Conservation (phyloP, 1,139 yeast species). For the Hanseniaspora sp. region DNA sequence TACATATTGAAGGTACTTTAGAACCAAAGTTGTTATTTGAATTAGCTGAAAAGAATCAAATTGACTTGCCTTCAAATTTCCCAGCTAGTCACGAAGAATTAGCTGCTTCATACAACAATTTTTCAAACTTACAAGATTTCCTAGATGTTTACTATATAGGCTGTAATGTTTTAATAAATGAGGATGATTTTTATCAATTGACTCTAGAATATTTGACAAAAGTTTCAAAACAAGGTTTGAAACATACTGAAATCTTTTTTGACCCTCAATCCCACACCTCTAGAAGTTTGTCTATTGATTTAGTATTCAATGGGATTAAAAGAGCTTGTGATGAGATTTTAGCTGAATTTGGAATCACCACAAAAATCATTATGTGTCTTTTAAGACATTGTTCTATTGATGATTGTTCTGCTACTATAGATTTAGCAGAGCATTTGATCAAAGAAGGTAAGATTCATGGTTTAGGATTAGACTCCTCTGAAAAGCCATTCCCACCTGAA, state of each 20-base stretch:
- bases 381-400: slow-evolving; percentile 59
- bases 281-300: slow-evolving; percentile 48
- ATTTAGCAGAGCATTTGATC: slow-evolving; percentile 41
- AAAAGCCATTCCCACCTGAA: slow-evolving; percentile 62
- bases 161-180: slow-evolving; percentile 55
- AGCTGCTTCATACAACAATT: slow-evolving; percentile 46
- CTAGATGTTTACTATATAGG: slow-evolving; percentile 69
- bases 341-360: slow-evolving; percentile 46
- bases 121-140: slow-evolving; percentile 63
- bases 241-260: slow-evolving; percentile 61
- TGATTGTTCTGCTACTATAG: slow-evolving; percentile 47
- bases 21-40: slow-evolving; percentile 61
- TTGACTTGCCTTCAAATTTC: slow-evolving; percentile 47
- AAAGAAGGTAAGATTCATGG: slow-evolving; percentile 53
- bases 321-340: slow-evolving; percentile 54
- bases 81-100: slow-evolving; percentile 47
- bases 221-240: slow-evolving; percentile 51
- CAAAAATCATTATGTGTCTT: slow-evolving; percentile 67
- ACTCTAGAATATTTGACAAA: slow-evolving; percentile 62
- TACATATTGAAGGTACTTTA: slow-evolving; percentile 70
- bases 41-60: slow-evolving; percentile 49
- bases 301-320: slow-evolving; percentile 52
- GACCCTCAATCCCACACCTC: slow-evolving; percentile 78
- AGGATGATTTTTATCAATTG: slow-evolving; percentile 59
- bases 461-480: slow-evolving; percentile 66